Percentiles rank a stretch among this genome's conserved stretches.
Evolutionary conservation across 352 stramenopile genomes (phyloP).

Genomic region (Phytophthora melonis): DNA sequence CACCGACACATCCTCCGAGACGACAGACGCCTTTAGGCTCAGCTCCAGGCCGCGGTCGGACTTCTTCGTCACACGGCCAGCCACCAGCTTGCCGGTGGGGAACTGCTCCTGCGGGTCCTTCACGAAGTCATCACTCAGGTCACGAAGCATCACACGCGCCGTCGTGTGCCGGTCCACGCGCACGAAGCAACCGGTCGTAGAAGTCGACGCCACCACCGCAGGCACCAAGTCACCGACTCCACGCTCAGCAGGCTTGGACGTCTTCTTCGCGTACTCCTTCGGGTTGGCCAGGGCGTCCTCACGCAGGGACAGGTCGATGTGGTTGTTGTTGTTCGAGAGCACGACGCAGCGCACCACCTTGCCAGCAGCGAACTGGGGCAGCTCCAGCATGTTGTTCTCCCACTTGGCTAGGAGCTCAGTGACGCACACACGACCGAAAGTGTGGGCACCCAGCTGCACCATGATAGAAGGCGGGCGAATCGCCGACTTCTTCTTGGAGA

Average conservation of each 20-base stretch:
- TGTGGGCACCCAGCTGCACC: conserved; percentile 82
- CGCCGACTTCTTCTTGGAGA: conserved; percentile 77
- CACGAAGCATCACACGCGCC: conserved; percentile 93
- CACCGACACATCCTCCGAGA: conserved; percentile 89
- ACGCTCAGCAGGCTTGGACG: conserved; percentile 32
- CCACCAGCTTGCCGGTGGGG: conserved; percentile 93
- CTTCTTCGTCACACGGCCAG: conserved; percentile 93
- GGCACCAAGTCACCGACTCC: conserved; percentile 90
- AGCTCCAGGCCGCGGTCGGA: conserved; percentile 90
- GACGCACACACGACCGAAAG: conserved; percentile 83
- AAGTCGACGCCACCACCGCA: conserved; percentile 93
- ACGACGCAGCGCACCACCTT: conserved; percentile 83
- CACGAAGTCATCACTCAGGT: conserved; percentile 96
- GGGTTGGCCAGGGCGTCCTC: conserved; percentile 64
- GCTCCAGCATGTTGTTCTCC: conserved; percentile 75
- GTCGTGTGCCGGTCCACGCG: conserved; percentile 89
- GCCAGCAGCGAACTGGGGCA: conserved; percentile 70
- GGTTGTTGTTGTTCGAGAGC: conserved; percentile 49
- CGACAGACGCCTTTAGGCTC: conserved; percentile 94
- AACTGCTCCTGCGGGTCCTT: conserved; percentile 92
- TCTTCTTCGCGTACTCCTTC: conserved; percentile 62
- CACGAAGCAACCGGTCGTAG: conserved; percentile 94
- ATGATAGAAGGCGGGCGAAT: conserved; percentile 87
- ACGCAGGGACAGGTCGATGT: conserved; percentile 85
- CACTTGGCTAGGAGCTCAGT: conserved; percentile 80